Evolutionary conservation across 345 rosid species (phyloP), one percentile per base, ranked within the genome.

Genomic region (Salix koriyanagi): DNA sequence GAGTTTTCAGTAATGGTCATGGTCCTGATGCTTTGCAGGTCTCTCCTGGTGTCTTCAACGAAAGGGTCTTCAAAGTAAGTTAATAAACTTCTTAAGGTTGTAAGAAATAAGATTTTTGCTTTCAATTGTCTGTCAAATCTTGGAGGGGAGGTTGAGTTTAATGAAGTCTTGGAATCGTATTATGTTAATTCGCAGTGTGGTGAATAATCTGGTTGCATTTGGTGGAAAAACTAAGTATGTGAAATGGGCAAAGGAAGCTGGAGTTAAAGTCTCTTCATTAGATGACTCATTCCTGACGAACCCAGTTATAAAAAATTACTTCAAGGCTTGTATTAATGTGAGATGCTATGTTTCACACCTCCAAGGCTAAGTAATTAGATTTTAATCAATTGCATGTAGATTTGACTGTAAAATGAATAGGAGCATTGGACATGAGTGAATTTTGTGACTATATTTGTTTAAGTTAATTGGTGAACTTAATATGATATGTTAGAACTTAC

Each of bases 181-280:
- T 68, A 76, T 85, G 75, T 73, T 88, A 79, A 84, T 86, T 34
- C 85, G 84, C 21, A 85, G 90, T 81, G 78, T 88, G 44, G 86
- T 88, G 37, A 88, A 88, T 75, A 86, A 84, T 76, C 79, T 88
- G 60, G 68, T 77, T 74, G 85, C 86, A 14, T 88, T 85, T 79
- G 90, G 89, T 77, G 90, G 90, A 19, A 86, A 86, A 75, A 76
- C 79, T 79, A 89, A 86, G 84, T 84, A 84, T 81, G 80, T 86
- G 73, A 86, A 46, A 54, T 84, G 89, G 89, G 87, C 80, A 37
- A 72, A 76, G 71, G 75, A 79, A 4, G 85, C 80, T 79, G 85
- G 88, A 21, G 25, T 54, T 50, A 78, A 83, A 14, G 81, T 85
- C 14, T 83, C 83, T 62, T 72, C 79, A 3, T 72, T 71, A 1